These are phyloP conservation scores for Papiliotrema terrestris DNA, from an alignment of 1,284 basidiomycete genomes.

Conservation along the genomic window DNA sequence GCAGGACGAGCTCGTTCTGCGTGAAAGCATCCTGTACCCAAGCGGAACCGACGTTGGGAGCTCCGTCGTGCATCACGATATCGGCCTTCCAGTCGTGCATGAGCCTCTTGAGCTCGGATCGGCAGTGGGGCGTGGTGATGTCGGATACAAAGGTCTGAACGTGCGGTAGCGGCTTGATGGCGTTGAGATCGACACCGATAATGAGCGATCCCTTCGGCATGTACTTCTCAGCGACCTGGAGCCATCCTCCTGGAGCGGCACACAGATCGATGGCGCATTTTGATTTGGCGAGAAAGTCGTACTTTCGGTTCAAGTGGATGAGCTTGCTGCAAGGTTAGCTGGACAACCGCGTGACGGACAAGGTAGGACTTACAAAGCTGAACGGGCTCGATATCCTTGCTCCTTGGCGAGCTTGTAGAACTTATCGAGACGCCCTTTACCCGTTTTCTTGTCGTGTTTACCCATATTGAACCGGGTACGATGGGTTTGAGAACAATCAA, in stretches of 20 bases:
- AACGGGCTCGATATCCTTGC: conserved; percentile 98
- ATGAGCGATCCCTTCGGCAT: conserved; percentile 96
- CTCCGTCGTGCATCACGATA: conserved; percentile 98
- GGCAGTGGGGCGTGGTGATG: conserved; percentile 90
- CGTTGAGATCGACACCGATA: conserved; percentile 92
- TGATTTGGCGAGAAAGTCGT: conserved; percentile 82
- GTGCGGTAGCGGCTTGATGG: conserved; percentile 93
- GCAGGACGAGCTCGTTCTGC: conserved; percentile 94
- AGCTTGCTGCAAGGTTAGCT: conserved; percentile 63
- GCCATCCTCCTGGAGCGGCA: conserved; percentile 98
- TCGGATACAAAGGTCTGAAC: conserved; percentile 91
- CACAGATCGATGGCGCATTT: conserved; percentile 97
- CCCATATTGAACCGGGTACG: conserved; percentile 38
- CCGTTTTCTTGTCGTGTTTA: conserved; percentile 54
- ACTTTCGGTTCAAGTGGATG: conserved; percentile 98
- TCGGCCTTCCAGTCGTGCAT: conserved; percentile 99
- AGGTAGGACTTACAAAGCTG: conserved; percentile 66
- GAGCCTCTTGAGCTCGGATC: conserved; percentile 79
- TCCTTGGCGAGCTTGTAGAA: conserved; percentile 79
- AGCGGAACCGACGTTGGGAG: conserved; percentile 98
- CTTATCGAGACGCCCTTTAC: conserved; percentile 89
- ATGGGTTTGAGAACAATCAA: neutral
- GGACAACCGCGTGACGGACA: neutral
- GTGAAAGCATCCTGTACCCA: conserved; percentile 99
- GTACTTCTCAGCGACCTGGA: conserved; percentile 97